Base-by-base conservation (phyloP, 441 rosid species). In the Arabidopsis lyrata region DNA sequence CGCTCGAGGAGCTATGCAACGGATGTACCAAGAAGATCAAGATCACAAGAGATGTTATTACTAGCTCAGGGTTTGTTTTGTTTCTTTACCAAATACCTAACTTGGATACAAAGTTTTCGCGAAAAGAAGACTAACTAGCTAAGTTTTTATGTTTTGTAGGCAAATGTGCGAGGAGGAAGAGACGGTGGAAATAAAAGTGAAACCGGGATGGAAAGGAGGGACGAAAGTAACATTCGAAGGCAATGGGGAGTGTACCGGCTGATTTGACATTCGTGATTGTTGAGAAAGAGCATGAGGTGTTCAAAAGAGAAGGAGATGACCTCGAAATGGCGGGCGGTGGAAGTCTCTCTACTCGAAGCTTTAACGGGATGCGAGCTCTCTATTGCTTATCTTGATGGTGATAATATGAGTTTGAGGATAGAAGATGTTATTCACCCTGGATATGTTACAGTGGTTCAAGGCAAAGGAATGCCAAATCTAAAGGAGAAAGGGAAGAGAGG, bases 161-260 rank as follows among this genome's bases (percentile, higher is more conserved):
- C 59, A 53, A 66, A 63, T 67, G 24, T 54, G 74, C 2, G 77
- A 90, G 73, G 89, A 92, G 59, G 93, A 86, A 66, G 95, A 90
- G 77, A 62, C 78, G 1, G 72, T 91, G 36, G 82, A 86, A 1
- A 86, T 91, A 67, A 77, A 87, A 68, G 92, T 93, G 73, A 86
- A 91, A 81, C 85, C 98, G 2, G 98, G 97, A 61, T 93, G 98
- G 98, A 91, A 81, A 77, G 81, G 77, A 14, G 96, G 96, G 59
- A 93, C 93, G 0, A 87, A 81, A 82, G 82, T 89, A 16, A 93
- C 96, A 59, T 89, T 93, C 18, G 86, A 89, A 81, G 91, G 94
- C 3, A 35, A 85, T 83, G 18, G 96, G 94, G 2, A 57, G 72
- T 41, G 77, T 56, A n/a, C 85, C 96, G 0, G 90, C 94, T 0